These are phyloP conservation scores for Dioszegia crocea DNA, from an alignment of 768 basidiomycete genomes.

Conservation along the genomic window DNA sequence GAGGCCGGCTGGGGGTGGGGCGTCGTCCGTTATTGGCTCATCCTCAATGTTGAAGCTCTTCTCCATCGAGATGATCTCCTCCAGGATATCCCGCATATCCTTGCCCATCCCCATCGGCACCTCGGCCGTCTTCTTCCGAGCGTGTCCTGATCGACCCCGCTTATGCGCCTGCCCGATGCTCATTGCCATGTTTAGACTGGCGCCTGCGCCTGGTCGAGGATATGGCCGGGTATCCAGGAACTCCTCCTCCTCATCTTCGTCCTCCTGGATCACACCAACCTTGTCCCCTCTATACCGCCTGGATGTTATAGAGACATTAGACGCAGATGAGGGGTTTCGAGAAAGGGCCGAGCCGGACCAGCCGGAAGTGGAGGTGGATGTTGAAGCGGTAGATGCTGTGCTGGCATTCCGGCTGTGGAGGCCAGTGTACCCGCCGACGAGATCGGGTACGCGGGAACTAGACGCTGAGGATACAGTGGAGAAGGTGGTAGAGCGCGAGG, in stretches of 20 bases:
- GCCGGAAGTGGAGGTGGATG: constrained; percentile 1
- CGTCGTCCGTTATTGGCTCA: constrained; percentile 2
- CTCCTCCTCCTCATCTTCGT: constrained; percentile 41
- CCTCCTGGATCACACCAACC: constrained; percentile 35
- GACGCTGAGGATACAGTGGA: constrained; percentile 29
- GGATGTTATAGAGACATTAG: constrained; percentile 17
- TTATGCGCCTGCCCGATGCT: background rate
- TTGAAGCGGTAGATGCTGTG: constrained; percentile 29
- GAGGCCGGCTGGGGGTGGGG: constrained; percentile 11
- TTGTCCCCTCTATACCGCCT: constrained; percentile 21
- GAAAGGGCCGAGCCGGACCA: constrained; percentile 26
- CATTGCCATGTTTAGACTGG: background rate
- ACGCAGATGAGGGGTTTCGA: constrained; percentile 31
- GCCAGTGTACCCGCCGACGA: constrained; percentile 34
- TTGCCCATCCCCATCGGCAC: constrained; percentile 40
- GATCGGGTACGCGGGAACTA: constrained; percentile 32
- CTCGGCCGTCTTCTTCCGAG: constrained; percentile 1
- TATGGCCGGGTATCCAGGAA: constrained; percentile 14
- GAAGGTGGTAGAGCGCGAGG: constrained; percentile 14
- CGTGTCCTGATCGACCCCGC: constrained; percentile 5
- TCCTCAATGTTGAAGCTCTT: constrained; percentile 40
- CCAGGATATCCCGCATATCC: constrained; percentile 48
- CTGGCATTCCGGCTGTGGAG: constrained; percentile 22
- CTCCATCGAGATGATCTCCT: constrained; percentile 49
- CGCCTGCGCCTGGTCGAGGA: background rate